phyloP scores from a whole-genome alignment of 192 early-diverging fungal genomes.

The Backusella parvicylindrica region DNA sequence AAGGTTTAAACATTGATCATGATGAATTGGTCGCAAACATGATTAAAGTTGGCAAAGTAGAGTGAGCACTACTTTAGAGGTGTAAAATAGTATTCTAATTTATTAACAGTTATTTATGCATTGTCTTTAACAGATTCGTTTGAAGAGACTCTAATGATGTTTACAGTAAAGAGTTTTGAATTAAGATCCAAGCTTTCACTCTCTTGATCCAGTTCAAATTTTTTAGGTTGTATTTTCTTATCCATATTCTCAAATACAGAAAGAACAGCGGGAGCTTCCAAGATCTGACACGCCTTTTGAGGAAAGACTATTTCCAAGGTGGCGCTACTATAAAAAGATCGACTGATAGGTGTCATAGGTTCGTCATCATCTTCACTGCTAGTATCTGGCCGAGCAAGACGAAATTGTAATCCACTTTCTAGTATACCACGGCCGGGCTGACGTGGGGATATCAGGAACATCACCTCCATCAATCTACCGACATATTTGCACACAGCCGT shows the following conservation, averaged over 20 bases:
- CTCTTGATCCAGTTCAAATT: conserved; percentile 18
- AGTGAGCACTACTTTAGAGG: too few species aligned
- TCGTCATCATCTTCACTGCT: neutral
- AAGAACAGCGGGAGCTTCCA: conserved; percentile 19
- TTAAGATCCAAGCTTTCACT: neutral
- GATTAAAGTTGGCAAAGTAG: too few species aligned
- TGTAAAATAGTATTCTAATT: too few species aligned
- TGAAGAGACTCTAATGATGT: neutral
- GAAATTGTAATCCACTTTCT: conserved; percentile 16
- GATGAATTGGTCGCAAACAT: too few species aligned
- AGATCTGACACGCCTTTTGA: neutral
- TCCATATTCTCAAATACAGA: conserved; percentile 16
- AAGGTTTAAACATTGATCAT: too few species aligned
- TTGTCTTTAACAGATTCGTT: neutral
- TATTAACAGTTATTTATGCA: neutral
- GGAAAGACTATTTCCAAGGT: conserved; percentile 3
- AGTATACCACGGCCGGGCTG: conserved; percentile 22
- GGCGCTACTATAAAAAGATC: neutral
- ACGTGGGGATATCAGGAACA: conserved; percentile 28
- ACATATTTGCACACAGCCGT: conserved; percentile 41
- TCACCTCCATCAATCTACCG: conserved; percentile 36
- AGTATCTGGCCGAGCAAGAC: neutral
- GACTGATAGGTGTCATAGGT: neutral
- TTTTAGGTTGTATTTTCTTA: conserved; percentile 19
- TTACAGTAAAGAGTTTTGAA: conserved; percentile 7